A percentile compares a stretch with the other conserved stretches of the same genome.
Conservation (phyloP, 2,329 filamentous ascomycete genomes). For the Akanthomyces lecanii region DNA sequence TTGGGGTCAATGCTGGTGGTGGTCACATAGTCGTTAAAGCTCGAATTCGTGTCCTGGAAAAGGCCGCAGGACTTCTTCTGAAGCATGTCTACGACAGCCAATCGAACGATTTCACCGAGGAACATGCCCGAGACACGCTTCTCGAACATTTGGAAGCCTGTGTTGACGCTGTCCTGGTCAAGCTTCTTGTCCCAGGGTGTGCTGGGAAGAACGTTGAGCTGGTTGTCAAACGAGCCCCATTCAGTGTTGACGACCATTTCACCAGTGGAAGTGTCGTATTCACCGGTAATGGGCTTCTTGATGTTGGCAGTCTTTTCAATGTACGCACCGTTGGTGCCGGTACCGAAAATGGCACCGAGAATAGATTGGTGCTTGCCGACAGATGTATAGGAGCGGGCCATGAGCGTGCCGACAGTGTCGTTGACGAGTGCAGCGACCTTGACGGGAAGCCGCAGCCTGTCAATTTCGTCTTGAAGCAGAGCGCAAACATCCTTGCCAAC, state of each 20-base stretch:
- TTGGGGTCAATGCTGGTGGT: slow-evolving; percentile 64
- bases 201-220: slow-evolving; percentile 78
- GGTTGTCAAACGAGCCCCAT: slow-evolving; percentile 98
- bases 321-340: slow-evolving; percentile 95
- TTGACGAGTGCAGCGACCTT: slow-evolving; percentile 95
- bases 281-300: slow-evolving; percentile 67
- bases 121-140: slow-evolving; percentile 99
- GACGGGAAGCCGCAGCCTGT: slow-evolving; percentile 79
- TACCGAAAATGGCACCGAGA: slow-evolving; percentile 95
- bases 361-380: slow-evolving; percentile 81
- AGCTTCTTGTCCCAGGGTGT: slow-evolving; percentile 78
- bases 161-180: slow-evolving; percentile 79
- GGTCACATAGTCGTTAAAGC: slow-evolving; percentile 63
- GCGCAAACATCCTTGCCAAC: slow-evolving; percentile 92
- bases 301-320: slow-evolving; percentile 86
- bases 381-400: slow-evolving; percentile 94
- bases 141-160: slow-evolving; percentile 97
- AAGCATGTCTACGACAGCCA: slow-evolving; percentile 68
- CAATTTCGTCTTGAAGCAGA: slow-evolving; percentile 83
- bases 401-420: slow-evolving; percentile 94
- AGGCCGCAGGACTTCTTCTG: slow-evolving; percentile 62
- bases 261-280: slow-evolving; percentile 75
- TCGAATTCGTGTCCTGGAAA: slow-evolving; percentile 72
- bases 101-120: slow-evolving; percentile 84
- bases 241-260: slow-evolving; percentile 98